Percentiles rank a stretch among this genome's conserved stretches.
Evolutionary conservation across 345 rosid species (phyloP).

Genomic region (Bruguiera parviflora): DNA sequence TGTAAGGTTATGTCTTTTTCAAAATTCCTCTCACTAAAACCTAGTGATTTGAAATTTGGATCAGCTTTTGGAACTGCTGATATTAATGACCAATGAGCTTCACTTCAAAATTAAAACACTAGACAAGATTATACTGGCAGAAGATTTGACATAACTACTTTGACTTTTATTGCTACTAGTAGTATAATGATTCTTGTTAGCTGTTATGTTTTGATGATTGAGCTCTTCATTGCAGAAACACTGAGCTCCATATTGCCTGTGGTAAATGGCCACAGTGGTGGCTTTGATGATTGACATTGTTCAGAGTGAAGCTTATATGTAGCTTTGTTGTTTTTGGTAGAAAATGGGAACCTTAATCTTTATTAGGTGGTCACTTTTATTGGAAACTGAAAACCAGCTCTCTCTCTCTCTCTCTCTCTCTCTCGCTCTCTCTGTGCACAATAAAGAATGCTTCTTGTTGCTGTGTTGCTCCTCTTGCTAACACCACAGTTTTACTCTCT

Average conservation of each 20-base stretch:
- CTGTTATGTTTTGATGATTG: background rate
- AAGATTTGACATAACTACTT: too few relatives aligned
- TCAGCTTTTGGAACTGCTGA: too few relatives aligned
- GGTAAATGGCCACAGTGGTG: background rate
- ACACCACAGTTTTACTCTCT: slow-evolving; percentile 8
- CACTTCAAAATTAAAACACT: too few relatives aligned
- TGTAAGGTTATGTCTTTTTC: too few relatives aligned
- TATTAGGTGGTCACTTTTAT: background rate
- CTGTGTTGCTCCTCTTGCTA: background rate
- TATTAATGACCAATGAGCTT: too few relatives aligned
- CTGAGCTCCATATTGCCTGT: background rate
- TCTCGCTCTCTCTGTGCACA: background rate
- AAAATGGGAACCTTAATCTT: background rate
- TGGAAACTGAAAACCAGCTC: background rate
- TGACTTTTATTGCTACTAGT: background rate
- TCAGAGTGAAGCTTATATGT: too few relatives aligned
- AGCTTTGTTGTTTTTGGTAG: background rate
- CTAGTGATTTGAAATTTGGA: too few relatives aligned
- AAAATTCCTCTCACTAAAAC: too few relatives aligned
- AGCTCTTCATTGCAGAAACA: slow-evolving; percentile 3
- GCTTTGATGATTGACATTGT: background rate
- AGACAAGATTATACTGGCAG: too few relatives aligned
- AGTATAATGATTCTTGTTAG: background rate
- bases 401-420: background rate
- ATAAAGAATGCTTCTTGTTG: background rate